A percentile compares a stretch with the other conserved stretches of the same genome.
phyloP scores from a whole-genome alignment of 495 filamentous ascomycete species.

The Annulohypoxylon bovei region DNA sequence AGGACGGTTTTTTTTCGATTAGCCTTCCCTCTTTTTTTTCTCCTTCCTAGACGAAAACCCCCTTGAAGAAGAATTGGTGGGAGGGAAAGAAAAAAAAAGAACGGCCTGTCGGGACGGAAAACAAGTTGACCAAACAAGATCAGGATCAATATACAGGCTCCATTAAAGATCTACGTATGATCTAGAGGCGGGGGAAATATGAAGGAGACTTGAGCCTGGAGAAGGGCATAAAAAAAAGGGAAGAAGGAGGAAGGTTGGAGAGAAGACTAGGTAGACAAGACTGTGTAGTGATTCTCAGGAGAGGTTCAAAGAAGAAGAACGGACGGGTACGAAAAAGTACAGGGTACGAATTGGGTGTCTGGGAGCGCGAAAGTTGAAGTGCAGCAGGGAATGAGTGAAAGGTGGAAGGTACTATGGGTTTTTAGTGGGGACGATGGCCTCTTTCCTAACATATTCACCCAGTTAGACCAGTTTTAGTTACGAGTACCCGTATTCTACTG shows the following conservation, averaged over 20 bases:
- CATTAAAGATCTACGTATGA: conserved; percentile 66
- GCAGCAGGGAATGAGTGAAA: conserved; percentile 39
- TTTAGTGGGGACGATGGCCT: conserved; percentile 41
- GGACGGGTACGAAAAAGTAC: conserved; percentile 13
- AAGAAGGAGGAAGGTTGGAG: conserved; percentile 49
- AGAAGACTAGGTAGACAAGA: conserved; percentile 23
- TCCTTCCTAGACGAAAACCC: conserved; percentile 39
- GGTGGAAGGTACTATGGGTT: conserved; percentile 42
- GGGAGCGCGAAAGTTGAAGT: conserved; percentile 21
- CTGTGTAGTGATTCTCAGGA: conserved; percentile 49
- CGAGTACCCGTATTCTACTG: conserved; percentile 2
- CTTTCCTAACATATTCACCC: not conserved
- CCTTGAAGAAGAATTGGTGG: conserved; percentile 46
- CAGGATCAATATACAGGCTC: conserved; percentile 63
- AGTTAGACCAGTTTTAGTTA: conserved; percentile 13
- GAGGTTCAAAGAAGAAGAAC: conserved; percentile 43
- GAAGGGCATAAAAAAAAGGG: conserved; percentile 50
- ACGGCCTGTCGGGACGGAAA: conserved; percentile 33
- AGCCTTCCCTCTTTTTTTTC: conserved; percentile 30
- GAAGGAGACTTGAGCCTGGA: conserved; percentile 50
- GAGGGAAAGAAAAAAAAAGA: conserved; percentile 48
- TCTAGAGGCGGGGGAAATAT: conserved; percentile 45
- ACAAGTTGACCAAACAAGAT: conserved; percentile 47
- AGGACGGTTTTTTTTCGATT: conserved; percentile 32
- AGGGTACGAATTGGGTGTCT: not conserved